Evolutionary conservation across 2,329 filamentous ascomycete genomes (phyloP).

Genomic region (Xylariaceae sp.): DNA sequence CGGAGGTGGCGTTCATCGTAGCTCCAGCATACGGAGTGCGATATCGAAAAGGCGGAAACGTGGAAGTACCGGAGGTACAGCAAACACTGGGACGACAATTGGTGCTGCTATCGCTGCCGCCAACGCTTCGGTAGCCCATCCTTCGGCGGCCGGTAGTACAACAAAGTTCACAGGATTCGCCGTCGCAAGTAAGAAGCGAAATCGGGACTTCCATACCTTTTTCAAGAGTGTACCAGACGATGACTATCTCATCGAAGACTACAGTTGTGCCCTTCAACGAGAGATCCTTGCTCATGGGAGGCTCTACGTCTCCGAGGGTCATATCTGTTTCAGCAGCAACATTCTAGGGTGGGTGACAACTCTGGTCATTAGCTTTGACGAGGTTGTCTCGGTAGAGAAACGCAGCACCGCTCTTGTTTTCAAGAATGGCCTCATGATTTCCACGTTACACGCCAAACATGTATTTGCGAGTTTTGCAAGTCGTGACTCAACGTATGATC

Average conservation of each 20-base stretch:
- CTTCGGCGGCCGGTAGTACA: constrained; percentile 52
- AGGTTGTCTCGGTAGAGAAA: constrained; percentile 95
- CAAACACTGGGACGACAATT: constrained; percentile 60
- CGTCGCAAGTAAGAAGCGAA: constrained; percentile 92
- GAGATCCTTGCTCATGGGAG: constrained; percentile 93
- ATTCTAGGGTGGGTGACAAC: constrained; percentile 98
- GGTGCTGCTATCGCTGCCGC: constrained; percentile 69
- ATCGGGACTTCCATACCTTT: constrained; percentile 86
- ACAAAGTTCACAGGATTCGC: constrained; percentile 91
- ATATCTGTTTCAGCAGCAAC: constrained; percentile 98
- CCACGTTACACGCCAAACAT: constrained; percentile 91
- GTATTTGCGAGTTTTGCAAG: constrained; percentile 94
- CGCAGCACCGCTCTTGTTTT: constrained; percentile 93
- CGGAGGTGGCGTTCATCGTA: constrained; percentile 53
- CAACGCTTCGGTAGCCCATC: constrained; percentile 64
- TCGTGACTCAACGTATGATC: constrained; percentile 91
- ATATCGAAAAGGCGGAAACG: constrained; percentile 65
- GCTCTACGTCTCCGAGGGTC: constrained; percentile 93
- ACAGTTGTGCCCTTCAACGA: constrained; percentile 91
- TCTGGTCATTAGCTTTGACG: constrained; percentile 95
- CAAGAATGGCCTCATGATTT: constrained; percentile 95
- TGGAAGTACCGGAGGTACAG: constrained; percentile 71
- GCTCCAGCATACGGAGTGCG: constrained; percentile 63
- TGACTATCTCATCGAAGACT: constrained; percentile 97
- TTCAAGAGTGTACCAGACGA: constrained; percentile 98